Base-by-base conservation (phyloP, 345 rosid genomes). In the Citrus reticulata region DNA sequence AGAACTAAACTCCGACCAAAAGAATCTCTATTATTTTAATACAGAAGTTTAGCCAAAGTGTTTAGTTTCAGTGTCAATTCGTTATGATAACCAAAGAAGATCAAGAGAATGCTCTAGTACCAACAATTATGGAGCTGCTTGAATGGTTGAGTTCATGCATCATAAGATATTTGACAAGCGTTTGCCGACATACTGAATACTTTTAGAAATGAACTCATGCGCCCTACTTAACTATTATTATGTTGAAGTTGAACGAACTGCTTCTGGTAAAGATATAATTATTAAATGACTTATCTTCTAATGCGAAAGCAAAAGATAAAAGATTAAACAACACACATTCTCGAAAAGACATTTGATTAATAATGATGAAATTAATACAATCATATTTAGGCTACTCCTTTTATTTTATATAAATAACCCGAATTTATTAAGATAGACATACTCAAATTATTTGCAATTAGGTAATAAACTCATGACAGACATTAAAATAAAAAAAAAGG, bases 1-100 rank as follows among this genome's bases (percentile, higher is more conserved):
- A 35, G 78, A 80, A 83, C 55, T 78, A 32, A 83, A 75, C 77
- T 78, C 83, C 87, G 88, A 86, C 87, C 85, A 42, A 83, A 78
- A 77, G 88, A 85, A 84, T 81, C 89, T 10, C 60, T 62, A 76
- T 35, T 82, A 66, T 73, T 83, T 46, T 72, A 77, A 73, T 70
- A 7, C 35, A 24, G 7, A 49, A 63, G 20, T 22, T 29, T 37
- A 46, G 46, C 4, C 11, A 13, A 6, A 73, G 24, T 60, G 54
- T 42, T 63, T 75, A 57, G 65, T 49, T 78, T 77, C 60, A 46
- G 20, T 9, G 66, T 81, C 51, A 63, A 63, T 73, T 13, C 30
- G 57, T 66, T 46, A 73, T 75, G 59, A 72, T 58, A 77, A 76
- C 2, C n/a, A 71, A 57, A 54, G 80, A 81, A 64, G 80, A 76